phyloP scores from a whole-genome alignment of 129 eudicot species.

The Tagetes erecta region DNA sequence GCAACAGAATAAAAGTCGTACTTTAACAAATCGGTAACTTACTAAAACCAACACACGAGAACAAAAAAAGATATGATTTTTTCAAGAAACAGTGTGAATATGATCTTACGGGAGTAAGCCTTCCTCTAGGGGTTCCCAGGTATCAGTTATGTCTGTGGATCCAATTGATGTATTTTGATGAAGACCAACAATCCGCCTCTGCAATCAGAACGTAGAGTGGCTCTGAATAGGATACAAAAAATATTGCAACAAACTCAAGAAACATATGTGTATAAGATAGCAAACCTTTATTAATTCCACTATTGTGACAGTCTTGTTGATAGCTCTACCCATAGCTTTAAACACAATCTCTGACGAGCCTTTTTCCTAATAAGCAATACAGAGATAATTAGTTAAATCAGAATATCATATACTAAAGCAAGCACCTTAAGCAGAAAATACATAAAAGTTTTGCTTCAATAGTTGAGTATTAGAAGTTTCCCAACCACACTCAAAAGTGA shows the following conservation, averaged over 20 bases:
- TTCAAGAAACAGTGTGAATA: not conserved
- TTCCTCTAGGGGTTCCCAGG: conserved; percentile 99
- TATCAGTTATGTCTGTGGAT: conserved; percentile 91
- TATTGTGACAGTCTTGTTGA: conserved; percentile 96
- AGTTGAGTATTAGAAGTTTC: not conserved
- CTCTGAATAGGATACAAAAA: not conserved
- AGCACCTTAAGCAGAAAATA: not conserved
- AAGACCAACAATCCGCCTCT: conserved; percentile 98
- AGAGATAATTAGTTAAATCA: not conserved
- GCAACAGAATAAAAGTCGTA: conserved; percentile 16
- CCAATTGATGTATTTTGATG: conserved; percentile 88
- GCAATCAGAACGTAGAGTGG: not conserved
- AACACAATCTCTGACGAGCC: conserved; percentile 82
- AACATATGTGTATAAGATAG: not conserved
- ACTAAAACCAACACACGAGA: not conserved
- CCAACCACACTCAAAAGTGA: not conserved
- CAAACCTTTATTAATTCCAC: conserved; percentile 93
- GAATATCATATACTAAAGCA: not conserved
- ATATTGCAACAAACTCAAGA: too few species aligned
- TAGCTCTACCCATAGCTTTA: conserved; percentile 99
- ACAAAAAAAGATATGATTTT: not conserved
- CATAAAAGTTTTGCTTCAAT: not conserved
- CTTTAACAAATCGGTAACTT: not conserved
- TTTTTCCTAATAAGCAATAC: conserved; percentile 57
- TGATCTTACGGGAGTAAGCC: conserved; percentile 90